A percentile compares a stretch with the other conserved stretches of the same genome.
Conservation (phyloP, 192 early-diverging fungal genomes). For the Backusella psychrophila region DNA sequence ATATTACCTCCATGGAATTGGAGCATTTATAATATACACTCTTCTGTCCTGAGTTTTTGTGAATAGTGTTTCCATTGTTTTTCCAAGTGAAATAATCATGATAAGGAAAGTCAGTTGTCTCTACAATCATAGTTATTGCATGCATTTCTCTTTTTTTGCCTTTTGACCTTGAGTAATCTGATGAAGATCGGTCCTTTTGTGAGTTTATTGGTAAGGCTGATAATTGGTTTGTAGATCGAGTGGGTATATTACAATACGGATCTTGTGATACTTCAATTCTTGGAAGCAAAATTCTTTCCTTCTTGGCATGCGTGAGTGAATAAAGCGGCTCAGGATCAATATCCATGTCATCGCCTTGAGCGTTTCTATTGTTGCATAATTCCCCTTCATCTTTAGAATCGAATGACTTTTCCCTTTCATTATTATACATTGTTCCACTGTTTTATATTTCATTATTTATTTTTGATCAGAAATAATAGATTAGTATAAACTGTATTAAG, state of each 20-base stretch:
- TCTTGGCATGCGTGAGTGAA: neutral
- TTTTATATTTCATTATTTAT: neutral
- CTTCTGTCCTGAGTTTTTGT: constrained; percentile 36
- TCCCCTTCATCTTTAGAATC: neutral
- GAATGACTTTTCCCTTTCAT: neutral
- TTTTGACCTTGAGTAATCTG: constrained; percentile 19
- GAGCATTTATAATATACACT: constrained; percentile 42
- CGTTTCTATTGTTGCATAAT: neutral
- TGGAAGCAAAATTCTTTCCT: neutral
- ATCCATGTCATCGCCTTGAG: neutral
- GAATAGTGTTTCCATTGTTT: constrained; percentile 41
- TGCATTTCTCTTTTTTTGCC: constrained; percentile 58
- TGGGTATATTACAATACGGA: neutral
- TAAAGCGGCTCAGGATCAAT: neutral
- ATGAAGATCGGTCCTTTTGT: neutral
- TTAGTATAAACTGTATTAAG: neutral
- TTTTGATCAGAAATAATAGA: neutral
- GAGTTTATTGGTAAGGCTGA: neutral
- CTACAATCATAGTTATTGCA: constrained; percentile 53
- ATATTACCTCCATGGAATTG: constrained; percentile 37
- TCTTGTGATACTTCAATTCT: neutral
- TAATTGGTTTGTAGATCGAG: neutral
- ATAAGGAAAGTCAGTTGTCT: constrained; percentile 36
- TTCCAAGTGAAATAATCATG: constrained; percentile 38
- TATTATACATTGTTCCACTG: neutral